phyloP scores from a whole-genome alignment of 208 protist genomes.

The Paratrypanosoma confusum region DNA sequence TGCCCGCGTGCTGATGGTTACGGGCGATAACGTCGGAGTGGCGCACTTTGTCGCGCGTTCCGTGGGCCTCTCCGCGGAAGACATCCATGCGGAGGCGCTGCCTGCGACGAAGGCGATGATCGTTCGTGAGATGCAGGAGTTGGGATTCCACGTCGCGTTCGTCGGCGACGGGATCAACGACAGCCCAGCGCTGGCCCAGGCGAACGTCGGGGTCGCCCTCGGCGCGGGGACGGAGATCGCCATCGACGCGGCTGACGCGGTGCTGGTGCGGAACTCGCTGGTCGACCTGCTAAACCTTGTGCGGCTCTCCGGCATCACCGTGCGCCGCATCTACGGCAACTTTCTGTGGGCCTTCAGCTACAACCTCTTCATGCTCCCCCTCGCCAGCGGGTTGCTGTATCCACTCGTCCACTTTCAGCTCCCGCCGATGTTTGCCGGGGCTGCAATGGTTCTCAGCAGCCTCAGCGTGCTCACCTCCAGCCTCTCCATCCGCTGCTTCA shows the following conservation, averaged over 20 bases:
- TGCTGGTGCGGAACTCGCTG: constrained; percentile 67
- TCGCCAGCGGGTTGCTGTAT: constrained; percentile 68
- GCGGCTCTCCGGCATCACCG: constrained; percentile 43
- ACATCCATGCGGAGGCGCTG: constrained; percentile 67
- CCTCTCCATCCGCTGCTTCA: constrained; percentile 63
- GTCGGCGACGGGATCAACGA: constrained; percentile 90
- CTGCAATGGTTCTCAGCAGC: constrained; percentile 71
- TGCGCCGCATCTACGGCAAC: constrained; percentile 78
- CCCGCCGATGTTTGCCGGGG: constrained; percentile 53
- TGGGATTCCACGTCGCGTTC: constrained; percentile 48
- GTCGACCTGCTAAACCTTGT: constrained; percentile 61
- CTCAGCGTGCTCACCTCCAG: constrained; percentile 68
- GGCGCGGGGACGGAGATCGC: constrained; percentile 74
- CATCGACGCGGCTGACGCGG: constrained; percentile 71
- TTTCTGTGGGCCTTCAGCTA: constrained; percentile 85
- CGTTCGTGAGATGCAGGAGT: constrained; percentile 57
- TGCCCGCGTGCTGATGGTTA: constrained; percentile 63
- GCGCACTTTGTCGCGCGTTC: constrained; percentile 42
- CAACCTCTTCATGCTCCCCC: constrained; percentile 78
- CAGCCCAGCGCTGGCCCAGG: constrained; percentile 73
- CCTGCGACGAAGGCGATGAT: constrained; percentile 74
- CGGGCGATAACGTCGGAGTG: constrained; percentile 67
- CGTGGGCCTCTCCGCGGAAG: constrained; percentile 52
- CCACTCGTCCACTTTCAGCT: constrained; percentile 53
- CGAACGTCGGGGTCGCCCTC: constrained; percentile 81